Conservation (phyloP, 1,139 yeast genomes). For the Blastobotrys aristatus region DNA sequence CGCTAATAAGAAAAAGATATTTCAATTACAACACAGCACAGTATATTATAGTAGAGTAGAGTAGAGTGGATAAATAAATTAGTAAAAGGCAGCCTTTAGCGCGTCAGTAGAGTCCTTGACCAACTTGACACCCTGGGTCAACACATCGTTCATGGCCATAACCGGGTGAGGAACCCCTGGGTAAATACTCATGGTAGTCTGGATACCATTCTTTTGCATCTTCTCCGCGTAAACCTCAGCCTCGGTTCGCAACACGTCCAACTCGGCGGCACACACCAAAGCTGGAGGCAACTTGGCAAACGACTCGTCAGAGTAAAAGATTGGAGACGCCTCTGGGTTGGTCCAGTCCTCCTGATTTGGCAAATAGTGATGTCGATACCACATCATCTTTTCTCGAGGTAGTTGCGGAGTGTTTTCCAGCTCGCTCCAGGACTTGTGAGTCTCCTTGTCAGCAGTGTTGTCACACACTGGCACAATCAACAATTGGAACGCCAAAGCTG, state of each 20-base stretch:
- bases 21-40: no score
- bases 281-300: conserved; percentile 42
- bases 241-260: conserved; percentile 45
- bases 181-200: conserved; percentile 35
- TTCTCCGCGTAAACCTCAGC: conserved; percentile 43
- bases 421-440: conserved; percentile 41
- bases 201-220: conserved; percentile 39
- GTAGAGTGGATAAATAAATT: no score
- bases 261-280: conserved; percentile 42
- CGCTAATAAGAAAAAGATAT: no score
- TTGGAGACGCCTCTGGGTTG: conserved; percentile 45
- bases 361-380: conserved; percentile 45
- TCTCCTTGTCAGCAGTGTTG: conserved; percentile 41
- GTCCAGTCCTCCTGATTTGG: conserved; percentile 37
- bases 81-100: conserved; percentile 20
- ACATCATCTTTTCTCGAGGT: conserved; percentile 47
- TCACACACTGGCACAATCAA: conserved; percentile 48
- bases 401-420: conserved; percentile 43
- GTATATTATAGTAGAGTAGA: no score
- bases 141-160: conserved; percentile 45
- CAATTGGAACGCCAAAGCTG: conserved; percentile 41
- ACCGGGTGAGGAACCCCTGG: conserved; percentile 47
- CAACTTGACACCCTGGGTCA: conserved; percentile 40
- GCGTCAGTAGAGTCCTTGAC: conserved; percentile 32
- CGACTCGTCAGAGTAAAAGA: conserved; percentile 41